Conservation (phyloP, 805 yeast species). For the Ogataea paradorogensis region DNA sequence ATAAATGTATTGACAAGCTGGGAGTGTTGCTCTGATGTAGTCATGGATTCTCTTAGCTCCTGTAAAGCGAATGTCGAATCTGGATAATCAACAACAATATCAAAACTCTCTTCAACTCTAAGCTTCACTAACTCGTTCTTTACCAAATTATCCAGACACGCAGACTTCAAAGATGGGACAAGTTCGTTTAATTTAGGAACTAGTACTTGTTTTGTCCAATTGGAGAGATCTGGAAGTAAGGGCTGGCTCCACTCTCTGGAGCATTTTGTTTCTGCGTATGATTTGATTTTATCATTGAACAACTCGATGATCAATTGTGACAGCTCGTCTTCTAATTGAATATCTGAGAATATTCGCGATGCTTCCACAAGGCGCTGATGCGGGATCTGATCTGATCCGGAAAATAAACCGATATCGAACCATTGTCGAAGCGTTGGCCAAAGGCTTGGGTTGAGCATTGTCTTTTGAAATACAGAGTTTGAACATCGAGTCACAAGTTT, state of each 20-base stretch:
- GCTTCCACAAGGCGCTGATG: slow-evolving; percentile 17
- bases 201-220: slow-evolving; percentile 39
- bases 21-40: slow-evolving; percentile 46
- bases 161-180: slow-evolving; percentile 15
- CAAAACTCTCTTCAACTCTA: slow-evolving; percentile 57
- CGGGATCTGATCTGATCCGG: slow-evolving; percentile 4
- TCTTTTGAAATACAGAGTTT: slow-evolving; percentile 23
- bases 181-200: slow-evolving; percentile 32
- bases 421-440: slow-evolving; percentile 13
- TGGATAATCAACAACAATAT: slow-evolving; percentile 55
- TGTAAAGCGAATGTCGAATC: slow-evolving; percentile 47
- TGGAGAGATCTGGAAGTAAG: slow-evolving; percentile 32
- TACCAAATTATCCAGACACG: slow-evolving; percentile 19
- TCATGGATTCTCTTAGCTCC: slow-evolving; percentile 56
- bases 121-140: slow-evolving; percentile 34
- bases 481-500: slow-evolving; percentile 21
- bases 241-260: slow-evolving; percentile 39
- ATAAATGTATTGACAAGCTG: slow-evolving; percentile 51
- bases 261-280: slow-evolving; percentile 32
- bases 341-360: slow-evolving; percentile 17
- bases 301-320: slow-evolving; percentile 35
- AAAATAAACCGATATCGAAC: slow-evolving; percentile 19
- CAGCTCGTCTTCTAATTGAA: slow-evolving; percentile 24
- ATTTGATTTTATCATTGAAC: slow-evolving; percentile 37
- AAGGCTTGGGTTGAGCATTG: slow-evolving; percentile 4